Evolutionary conservation across 1,284 basidiomycete genomes (phyloP), one percentile per base, ranked within the genome.

Genomic region (Irpex rosettiformis): DNA sequence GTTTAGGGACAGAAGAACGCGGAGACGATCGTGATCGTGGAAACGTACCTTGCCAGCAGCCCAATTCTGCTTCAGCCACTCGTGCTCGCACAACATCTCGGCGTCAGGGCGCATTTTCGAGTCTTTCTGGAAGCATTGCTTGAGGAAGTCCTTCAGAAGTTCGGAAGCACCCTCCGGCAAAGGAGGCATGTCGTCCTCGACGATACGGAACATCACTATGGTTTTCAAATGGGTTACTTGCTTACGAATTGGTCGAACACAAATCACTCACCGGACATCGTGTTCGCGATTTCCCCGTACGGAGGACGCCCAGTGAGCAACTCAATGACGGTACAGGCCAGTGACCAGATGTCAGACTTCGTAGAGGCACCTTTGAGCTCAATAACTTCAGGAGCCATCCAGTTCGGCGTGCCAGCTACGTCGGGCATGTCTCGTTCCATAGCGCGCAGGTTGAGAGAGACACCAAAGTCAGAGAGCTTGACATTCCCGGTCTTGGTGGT

Each of bases 311-410:
- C 96, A 1, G 94, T 96, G 60, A 98, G 77, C 52, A 98, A 80
- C 73, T 98, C 96, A 66, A 96, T 88, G 65, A 98, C 87, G 3
- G 94, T 97, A 71, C 95, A 97, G 1, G 88, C 96, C 57, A 98
- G 76, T 0, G 94, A 96, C 95, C 96, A 98, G 51, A 98, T 89
- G 67, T 89, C 89, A 42, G 82, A 90, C 77, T 85, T 94, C 59
- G 81, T 84, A 61, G 78, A 90, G 59, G 78, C 86, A 60, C 85
- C 91, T 77, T 82, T 90, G 66, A 84, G 83, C 72, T 94, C 90
- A 64, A 98, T 98, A 53, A 91, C 92, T 72, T 98, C 95, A 1
- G 96, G 95, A 2, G 95, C 94, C 94, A 98, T 98, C 95, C 95
- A 98, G 68, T 98, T 96, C 3, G 95, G 95, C 4, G 95, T 98